Conservation (phyloP, 2,329 filamentous ascomycete genomes). For the Alternaria sp. region DNA sequence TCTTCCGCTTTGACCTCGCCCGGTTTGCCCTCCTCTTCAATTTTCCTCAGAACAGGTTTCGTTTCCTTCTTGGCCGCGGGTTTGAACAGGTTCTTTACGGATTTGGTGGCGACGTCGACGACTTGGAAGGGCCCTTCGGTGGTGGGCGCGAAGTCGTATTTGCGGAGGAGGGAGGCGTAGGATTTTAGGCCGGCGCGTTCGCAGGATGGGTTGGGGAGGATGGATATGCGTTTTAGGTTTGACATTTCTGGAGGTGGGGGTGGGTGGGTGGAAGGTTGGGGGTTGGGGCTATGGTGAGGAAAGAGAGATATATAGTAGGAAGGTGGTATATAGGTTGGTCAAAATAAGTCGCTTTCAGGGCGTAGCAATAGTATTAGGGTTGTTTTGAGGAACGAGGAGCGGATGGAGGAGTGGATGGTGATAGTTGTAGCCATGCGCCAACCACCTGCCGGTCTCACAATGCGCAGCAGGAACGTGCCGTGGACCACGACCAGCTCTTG, state of each 20-base stretch:
- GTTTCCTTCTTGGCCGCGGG: not conserved
- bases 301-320: not conserved
- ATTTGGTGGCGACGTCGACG: slow-evolving; percentile 13
- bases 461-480: not conserved
- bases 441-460: not conserved
- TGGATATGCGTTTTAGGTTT: slow-evolving; percentile 29
- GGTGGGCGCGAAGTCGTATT: slow-evolving; percentile 47
- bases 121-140: slow-evolving; percentile 21
- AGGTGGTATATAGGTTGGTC: not conserved
- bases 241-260: slow-evolving; percentile 7
- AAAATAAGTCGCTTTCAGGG: not conserved
- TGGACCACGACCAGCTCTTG: not conserved
- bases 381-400: not conserved
- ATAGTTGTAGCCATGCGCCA: not conserved
- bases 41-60: not conserved
- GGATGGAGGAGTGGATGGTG: not conserved
- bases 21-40: slow-evolving; percentile 37
- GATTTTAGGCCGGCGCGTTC: slow-evolving; percentile 61
- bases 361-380: not conserved
- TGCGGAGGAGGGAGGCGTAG: slow-evolving; percentile 66
- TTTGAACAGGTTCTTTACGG: slow-evolving; percentile 21
- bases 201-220: slow-evolving; percentile 32
- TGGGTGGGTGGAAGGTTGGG: not conserved
- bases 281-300: no score
- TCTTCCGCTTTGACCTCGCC: slow-evolving; percentile 65